Conservation (phyloP, 2,329 filamentous ascomycete species). For the Xylaria arbuscula region DNA sequence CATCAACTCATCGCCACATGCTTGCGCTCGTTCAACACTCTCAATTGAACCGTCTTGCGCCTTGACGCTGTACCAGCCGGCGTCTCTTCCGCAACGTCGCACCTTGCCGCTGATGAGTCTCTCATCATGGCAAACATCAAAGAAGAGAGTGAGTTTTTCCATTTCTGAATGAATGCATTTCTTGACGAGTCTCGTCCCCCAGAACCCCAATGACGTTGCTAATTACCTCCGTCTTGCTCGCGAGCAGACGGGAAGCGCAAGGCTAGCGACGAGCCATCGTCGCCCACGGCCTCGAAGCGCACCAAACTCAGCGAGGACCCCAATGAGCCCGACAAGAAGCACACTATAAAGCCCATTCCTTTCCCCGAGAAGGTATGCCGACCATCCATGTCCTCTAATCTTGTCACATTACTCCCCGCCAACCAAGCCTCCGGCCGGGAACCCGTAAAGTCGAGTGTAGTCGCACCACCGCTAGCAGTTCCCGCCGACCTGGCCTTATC, state of each 20-base stretch:
- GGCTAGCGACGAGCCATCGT: slow-evolving; percentile 72
- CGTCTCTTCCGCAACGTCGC: slow-evolving; percentile 23
- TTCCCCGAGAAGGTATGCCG: slow-evolving; percentile 84
- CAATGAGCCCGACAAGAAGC: slow-evolving; percentile 61
- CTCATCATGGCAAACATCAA: slow-evolving; percentile 49
- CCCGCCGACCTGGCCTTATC: neutral
- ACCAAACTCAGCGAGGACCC: slow-evolving; percentile 63
- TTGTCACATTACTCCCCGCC: neutral
- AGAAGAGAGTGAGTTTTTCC: slow-evolving; percentile 54
- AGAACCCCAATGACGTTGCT: neutral
- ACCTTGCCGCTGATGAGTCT: slow-evolving; percentile 16
- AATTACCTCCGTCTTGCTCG: slow-evolving; percentile 1
- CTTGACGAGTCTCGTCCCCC: no score
- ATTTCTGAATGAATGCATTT: neutral
- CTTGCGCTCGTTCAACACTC: neutral
- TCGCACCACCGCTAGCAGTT: neutral
- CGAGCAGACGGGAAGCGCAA: slow-evolving; percentile 74
- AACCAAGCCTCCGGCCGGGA: neutral
- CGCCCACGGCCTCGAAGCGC: slow-evolving; percentile 72
- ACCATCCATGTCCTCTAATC: neutral
- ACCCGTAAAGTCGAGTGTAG: neutral
- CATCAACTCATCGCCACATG: neutral
- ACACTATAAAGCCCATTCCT: slow-evolving; percentile 73
- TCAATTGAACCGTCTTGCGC: slow-evolving; percentile 16
- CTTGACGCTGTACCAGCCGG: slow-evolving; percentile 15